Evolutionary conservation across 148 eudicot genomes (phyloP).

Genomic region (Silene uniflora): DNA sequence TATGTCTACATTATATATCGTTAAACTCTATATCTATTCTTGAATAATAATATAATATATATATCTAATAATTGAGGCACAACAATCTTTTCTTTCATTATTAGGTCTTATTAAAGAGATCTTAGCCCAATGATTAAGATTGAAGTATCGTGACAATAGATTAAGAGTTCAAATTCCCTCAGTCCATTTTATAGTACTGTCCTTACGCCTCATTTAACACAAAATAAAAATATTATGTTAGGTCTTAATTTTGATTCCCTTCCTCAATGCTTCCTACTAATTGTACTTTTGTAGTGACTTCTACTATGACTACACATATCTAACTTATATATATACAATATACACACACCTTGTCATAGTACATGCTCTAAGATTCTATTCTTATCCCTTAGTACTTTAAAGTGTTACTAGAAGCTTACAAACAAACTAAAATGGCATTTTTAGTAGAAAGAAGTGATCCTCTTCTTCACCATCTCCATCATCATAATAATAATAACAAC

Average conservation of each 20-base stretch:
- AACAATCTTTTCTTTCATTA: too few species aligned
- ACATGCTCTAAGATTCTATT: slow-evolving; percentile 25
- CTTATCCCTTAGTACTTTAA: slow-evolving; percentile 16
- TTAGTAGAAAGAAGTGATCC: slow-evolving; percentile 31
- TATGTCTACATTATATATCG: too few species aligned
- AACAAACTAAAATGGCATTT: slow-evolving; percentile 23
- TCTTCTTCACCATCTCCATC: slow-evolving; percentile 20
- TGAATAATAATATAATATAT: too few species aligned
- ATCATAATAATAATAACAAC: slow-evolving; percentile 16
- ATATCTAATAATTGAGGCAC: too few species aligned
- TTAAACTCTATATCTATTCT: too few species aligned
- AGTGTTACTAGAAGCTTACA: not conserved
- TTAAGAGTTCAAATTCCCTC: too few species aligned
- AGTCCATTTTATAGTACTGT: too few species aligned
- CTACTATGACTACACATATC: not conserved
- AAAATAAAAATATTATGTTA: not conserved
- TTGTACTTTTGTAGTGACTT: not conserved
- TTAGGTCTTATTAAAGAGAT: too few species aligned
- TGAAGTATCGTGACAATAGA: too few species aligned
- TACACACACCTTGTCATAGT: not conserved
- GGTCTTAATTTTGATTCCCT: not conserved
- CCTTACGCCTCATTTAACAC: too few species aligned
- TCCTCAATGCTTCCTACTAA: not conserved
- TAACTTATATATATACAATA: not conserved
- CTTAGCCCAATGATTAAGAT: too few species aligned